These are phyloP conservation scores for Thymus mandschuricus DNA, from an alignment of 257 asterid species.

Conservation along the genomic window DNA sequence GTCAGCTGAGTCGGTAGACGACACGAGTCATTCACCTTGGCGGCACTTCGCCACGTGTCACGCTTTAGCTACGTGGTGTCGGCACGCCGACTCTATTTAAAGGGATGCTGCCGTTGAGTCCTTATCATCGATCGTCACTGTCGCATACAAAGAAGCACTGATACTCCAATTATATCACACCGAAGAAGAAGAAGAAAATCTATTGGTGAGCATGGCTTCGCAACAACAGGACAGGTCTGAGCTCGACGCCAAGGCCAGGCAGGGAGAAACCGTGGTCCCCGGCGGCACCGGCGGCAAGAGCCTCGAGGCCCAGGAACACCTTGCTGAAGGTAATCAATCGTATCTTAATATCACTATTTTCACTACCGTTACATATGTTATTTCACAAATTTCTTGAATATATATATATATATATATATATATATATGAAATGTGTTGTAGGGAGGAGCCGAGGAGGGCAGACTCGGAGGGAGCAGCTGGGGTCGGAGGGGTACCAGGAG, in stretches of 20 bases:
- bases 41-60: neutral
- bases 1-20: neutral
- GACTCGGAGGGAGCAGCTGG: conserved; percentile 58
- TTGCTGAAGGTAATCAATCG: conserved; percentile 51
- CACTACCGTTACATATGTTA: no score
- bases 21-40: neutral
- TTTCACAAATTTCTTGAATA: no score
- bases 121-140: no score
- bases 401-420: no score
- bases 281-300: conserved; percentile 69
- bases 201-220: conserved; percentile 44
- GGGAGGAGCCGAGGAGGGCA: conserved; percentile 75
- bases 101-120: no score
- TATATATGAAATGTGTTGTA: neutral
- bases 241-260: conserved; percentile 51
- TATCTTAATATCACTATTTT: no score
- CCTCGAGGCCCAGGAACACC: conserved; percentile 69
- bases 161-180: no score
- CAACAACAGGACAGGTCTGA: conserved; percentile 47
- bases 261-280: conserved; percentile 65
- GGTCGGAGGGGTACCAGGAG: conserved; percentile 61
- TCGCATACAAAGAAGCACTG: no score
- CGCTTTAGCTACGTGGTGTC: neutral
- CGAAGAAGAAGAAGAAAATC: no score
- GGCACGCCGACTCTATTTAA: neutral